Percentiles rank a stretch among this genome's conserved stretches.
phyloP scores from a whole-genome alignment of 805 yeast genomes.

The Metschnikowia similis region DNA sequence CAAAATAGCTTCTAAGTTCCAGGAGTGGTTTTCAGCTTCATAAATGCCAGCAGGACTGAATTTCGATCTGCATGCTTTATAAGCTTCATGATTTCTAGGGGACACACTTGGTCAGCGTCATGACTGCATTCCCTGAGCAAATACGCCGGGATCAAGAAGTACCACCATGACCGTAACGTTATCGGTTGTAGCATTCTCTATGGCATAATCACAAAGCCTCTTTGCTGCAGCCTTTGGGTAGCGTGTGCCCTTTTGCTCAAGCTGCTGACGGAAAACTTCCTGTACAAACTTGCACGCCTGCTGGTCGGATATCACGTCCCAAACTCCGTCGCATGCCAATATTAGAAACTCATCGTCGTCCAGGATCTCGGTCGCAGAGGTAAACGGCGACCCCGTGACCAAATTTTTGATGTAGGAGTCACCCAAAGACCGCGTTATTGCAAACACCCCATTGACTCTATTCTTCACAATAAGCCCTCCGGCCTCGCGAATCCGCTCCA shows the following conservation, averaged over 20 bases:
- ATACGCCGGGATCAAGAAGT: slow-evolving; percentile 44
- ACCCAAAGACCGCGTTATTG: slow-evolving; percentile 90
- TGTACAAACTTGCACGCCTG: slow-evolving; percentile 73
- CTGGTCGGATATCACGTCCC: slow-evolving; percentile 91
- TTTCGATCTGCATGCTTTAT: no score
- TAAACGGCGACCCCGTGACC: slow-evolving; percentile 87
- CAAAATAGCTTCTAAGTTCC: no score
- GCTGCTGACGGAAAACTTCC: slow-evolving; percentile 33
- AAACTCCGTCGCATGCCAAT: slow-evolving; percentile 92
- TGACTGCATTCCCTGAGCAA: slow-evolving; percentile 12
- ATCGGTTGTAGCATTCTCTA: slow-evolving; percentile 78
- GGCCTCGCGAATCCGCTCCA: slow-evolving; percentile 62
- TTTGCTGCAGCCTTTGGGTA: slow-evolving; percentile 67
- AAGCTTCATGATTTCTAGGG: no score
- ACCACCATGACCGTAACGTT: slow-evolving; percentile 93
- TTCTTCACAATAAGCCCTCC: slow-evolving; percentile 90
- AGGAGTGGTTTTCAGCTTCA: no score
- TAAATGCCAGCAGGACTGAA: no score
- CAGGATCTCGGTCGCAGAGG: slow-evolving; percentile 77
- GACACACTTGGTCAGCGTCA: no score
- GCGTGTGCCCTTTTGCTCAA: slow-evolving; percentile 19
- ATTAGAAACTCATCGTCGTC: slow-evolving; percentile 72
- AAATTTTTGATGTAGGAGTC: slow-evolving; percentile 88
- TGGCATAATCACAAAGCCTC: slow-evolving; percentile 64
- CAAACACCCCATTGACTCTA: slow-evolving; percentile 92